Evolutionary conservation across 2,329 filamentous ascomycete species (phyloP), one percentile per base, ranked within the genome.

Genomic region (Alternaria postmessia): DNA sequence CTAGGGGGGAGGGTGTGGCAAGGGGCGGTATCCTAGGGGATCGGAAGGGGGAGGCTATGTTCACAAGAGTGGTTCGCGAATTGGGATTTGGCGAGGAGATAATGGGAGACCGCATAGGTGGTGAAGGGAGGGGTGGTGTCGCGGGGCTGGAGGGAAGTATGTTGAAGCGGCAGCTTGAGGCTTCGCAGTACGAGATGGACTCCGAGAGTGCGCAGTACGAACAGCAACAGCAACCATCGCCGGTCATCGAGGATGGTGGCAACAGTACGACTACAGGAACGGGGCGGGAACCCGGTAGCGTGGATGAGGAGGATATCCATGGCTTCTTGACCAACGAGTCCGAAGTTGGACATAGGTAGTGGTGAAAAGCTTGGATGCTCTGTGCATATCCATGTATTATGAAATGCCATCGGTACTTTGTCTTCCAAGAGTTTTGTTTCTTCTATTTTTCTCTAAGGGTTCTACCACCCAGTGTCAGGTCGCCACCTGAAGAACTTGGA

Each of bases 1-100:
- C 71, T 57, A 59, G 64, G 11, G 73, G 69, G 11, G 69, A 75
- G 53, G 78, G 77, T 11, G 65, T 77, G 2, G 73, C 69, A 2
- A 48, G 63, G 36, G 65, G 61, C 2, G 72, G 71, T 9, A 59
- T 74, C 5, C 63, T 61, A 38, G 68, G 71, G 0, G 57, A 62
- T 1, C 28, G 26, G 20, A 46, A 43, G n/a, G 62, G 59, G 8
- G 51, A 68, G 51, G 36, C 22, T 5, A 42, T 62, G 0, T 78
- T 78, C 55, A 69, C 60, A 12, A 16, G 20, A 1, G 22, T 61
- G 26, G 65, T 68, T 14, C 24, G 51, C 22, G 38, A 28, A 4
- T 39, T 70, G 26, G 67, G 67, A 5, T 46, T 69, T 5, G 62
- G 42, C 6, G 58, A 63, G 14, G 61, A 65, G 32, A 51, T 51